Percentiles rank a stretch among this genome's conserved stretches.
Evolutionary conservation across 257 asterid species (phyloP).

Genomic region (Nicotiana tomentosiformis): DNA sequence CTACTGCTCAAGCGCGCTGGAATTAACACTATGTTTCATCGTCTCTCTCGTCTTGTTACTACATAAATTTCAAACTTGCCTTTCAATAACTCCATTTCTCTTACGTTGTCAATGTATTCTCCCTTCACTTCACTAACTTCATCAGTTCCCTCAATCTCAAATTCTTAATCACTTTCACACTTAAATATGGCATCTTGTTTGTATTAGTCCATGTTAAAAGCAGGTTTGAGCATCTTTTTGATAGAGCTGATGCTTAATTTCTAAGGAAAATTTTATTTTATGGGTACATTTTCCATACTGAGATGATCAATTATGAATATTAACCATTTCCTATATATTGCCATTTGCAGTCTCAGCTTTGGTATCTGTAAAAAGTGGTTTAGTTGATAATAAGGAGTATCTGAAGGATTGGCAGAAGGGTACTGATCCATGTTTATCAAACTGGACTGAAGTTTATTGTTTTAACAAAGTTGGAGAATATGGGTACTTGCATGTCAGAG

Average conservation of each 20-base stretch:
- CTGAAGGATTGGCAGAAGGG: slow-evolving; percentile 31
- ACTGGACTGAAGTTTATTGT: slow-evolving; percentile 44
- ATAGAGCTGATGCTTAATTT: background rate
- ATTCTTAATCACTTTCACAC: no score
- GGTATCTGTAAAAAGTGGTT: slow-evolving; percentile 21
- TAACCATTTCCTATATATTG: background rate
- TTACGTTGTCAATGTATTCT: no score
- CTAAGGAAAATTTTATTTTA: background rate
- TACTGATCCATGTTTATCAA: slow-evolving; percentile 33
- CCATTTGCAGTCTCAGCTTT: slow-evolving; percentile 29
- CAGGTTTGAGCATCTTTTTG: background rate
- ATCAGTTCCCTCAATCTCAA: no score
- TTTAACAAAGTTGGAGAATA: slow-evolving; percentile 16
- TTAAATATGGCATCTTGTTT: no score
- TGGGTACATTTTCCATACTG: background rate
- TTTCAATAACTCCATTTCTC: no score
- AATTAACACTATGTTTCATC: no score
- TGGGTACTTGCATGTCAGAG: slow-evolving; percentile 31
- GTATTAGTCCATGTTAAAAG: background rate
- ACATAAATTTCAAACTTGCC: no score
- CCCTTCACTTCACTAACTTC: no score
- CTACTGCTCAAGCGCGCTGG: no score
- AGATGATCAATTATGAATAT: background rate
- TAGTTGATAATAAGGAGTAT: slow-evolving; percentile 21
- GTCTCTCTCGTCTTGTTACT: no score